phyloP scores from a whole-genome alignment of 805 yeast species.

The Debaryomyces tyrocola region DNA sequence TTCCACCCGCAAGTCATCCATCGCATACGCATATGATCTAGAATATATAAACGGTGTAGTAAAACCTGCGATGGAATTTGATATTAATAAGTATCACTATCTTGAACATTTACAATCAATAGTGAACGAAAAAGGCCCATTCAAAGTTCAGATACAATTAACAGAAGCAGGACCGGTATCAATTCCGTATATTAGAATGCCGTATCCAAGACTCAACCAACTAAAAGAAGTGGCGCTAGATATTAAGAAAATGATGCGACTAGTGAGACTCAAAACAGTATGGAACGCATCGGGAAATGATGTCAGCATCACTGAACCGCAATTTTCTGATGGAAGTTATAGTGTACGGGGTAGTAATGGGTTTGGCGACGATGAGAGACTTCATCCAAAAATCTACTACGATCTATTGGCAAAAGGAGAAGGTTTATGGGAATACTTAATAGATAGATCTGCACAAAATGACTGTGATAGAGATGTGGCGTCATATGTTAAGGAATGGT shows the following conservation, averaged over 20 bases:
- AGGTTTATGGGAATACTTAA: slow-evolving; percentile 34
- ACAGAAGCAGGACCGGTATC: slow-evolving; percentile 33
- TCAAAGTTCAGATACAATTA: slow-evolving; percentile 25
- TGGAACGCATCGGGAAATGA: slow-evolving; percentile 22
- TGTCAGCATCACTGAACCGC: slow-evolving; percentile 8
- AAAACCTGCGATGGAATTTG: slow-evolving; percentile 33
- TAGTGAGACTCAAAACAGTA: slow-evolving; percentile 20
- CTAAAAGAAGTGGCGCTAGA: slow-evolving; percentile 31
- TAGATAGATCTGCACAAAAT: slow-evolving; percentile 13
- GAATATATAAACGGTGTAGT: slow-evolving; percentile 30
- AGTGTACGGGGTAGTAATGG: slow-evolving; percentile 28
- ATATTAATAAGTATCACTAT: slow-evolving; percentile 27
- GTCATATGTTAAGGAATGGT: slow-evolving; percentile 9
- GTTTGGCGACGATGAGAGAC: slow-evolving; percentile 23
- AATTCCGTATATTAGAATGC: slow-evolving; percentile 28
- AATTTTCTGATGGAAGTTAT: slow-evolving; percentile 27
- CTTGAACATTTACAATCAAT: slow-evolving; percentile 16
- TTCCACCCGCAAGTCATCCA: slow-evolving; percentile 18
- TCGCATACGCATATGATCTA: slow-evolving; percentile 31
- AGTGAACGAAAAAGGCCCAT: slow-evolving; percentile 38
- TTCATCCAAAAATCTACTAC: slow-evolving; percentile 30
- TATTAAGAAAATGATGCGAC: slow-evolving; percentile 27
- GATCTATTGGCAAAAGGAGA: slow-evolving; percentile 26
- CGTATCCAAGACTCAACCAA: slow-evolving; percentile 15
- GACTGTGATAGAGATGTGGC: slow-evolving; percentile 1